Evolutionary conservation across 2,329 filamentous ascomycete genomes (phyloP).

Genomic region (Calonectria honghensis): DNA sequence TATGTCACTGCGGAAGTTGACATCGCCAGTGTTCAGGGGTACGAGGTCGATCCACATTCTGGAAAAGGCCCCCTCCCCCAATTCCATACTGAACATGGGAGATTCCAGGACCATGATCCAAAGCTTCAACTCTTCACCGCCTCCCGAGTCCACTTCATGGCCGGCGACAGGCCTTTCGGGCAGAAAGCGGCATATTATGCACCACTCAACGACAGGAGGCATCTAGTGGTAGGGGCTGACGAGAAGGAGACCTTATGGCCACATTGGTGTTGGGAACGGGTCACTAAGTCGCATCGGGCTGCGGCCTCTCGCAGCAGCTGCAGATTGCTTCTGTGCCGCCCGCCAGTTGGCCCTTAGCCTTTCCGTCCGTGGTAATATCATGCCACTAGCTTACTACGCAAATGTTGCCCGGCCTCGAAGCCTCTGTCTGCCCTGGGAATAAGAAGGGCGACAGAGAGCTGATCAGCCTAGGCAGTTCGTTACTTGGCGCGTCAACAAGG

Average conservation of each 20-base stretch:
- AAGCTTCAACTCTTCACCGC: slow-evolving; percentile 53
- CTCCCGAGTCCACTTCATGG: slow-evolving; percentile 49
- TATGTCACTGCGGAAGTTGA: slow-evolving; percentile 43
- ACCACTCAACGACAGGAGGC: slow-evolving; percentile 44
- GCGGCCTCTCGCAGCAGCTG: slow-evolving; percentile 52
- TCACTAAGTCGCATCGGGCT: slow-evolving; percentile 54
- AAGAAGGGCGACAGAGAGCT: slow-evolving; percentile 3
- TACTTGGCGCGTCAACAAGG: slow-evolving; percentile 42
- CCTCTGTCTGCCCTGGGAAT: slow-evolving; percentile 20
- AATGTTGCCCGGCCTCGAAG: slow-evolving; percentile 25
- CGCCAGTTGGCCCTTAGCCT: slow-evolving; percentile 43
- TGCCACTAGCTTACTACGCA: slow-evolving; percentile 48
- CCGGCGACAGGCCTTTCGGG: slow-evolving; percentile 43
- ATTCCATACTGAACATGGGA: slow-evolving; percentile 49
- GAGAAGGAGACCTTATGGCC: slow-evolving; percentile 50
- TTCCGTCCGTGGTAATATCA: slow-evolving; percentile 45
- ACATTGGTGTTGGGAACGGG: slow-evolving; percentile 52
- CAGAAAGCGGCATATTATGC: slow-evolving; percentile 50
- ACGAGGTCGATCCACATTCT: slow-evolving; percentile 50
- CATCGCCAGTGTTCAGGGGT: slow-evolving; percentile 47
- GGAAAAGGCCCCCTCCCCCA: slow-evolving; percentile 40
- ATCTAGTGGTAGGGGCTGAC: slow-evolving; percentile 50
- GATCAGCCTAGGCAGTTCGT: neutral
- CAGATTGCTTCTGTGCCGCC: slow-evolving; percentile 46
- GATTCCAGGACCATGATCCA: slow-evolving; percentile 48